A percentile compares a stretch with the other conserved stretches of the same genome.
These are phyloP conservation scores for Aspergillus baeticus DNA, from an alignment of 495 filamentous ascomycete species.

Conservation along the genomic window DNA sequence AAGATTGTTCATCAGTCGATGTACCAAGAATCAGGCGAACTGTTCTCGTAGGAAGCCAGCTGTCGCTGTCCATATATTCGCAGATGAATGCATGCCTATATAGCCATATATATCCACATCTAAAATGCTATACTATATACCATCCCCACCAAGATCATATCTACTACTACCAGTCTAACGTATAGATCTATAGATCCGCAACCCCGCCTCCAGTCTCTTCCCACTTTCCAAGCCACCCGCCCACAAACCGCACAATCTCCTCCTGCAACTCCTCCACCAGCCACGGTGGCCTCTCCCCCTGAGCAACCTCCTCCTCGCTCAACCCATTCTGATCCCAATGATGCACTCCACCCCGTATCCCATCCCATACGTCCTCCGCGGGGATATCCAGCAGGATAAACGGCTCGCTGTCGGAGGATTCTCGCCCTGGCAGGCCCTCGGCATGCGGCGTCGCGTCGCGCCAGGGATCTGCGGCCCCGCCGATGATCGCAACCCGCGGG, in stretches of 20 bases:
- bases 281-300: constrained; percentile 47
- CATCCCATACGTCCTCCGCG: constrained; percentile 23
- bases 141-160: too few relatives aligned
- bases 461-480: constrained; percentile 72
- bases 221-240: constrained; percentile 65
- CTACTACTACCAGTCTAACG: too few relatives aligned
- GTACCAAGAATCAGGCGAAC: too few relatives aligned
- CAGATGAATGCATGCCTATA: too few relatives aligned
- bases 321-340: constrained; percentile 74
- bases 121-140: too few relatives aligned
- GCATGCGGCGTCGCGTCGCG: constrained; percentile 62
- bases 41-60: too few relatives aligned
- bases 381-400: constrained; percentile 55
- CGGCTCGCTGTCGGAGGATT: constrained; percentile 57
- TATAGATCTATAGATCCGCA: too few relatives aligned
- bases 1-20: too few relatives aligned
- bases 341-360: constrained; percentile 52
- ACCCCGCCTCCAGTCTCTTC: not conserved
- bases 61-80: too few relatives aligned
- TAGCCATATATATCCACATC: too few relatives aligned
- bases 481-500: constrained; percentile 63
- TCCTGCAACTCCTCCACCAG: constrained; percentile 54
- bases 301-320: constrained; percentile 56
- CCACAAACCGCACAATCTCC: constrained; percentile 57
- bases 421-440: constrained; percentile 42